These are phyloP conservation scores for Cryptosporidium parvum DNA, from an alignment of 169 alveolate species.

Conservation along the genomic window DNA sequence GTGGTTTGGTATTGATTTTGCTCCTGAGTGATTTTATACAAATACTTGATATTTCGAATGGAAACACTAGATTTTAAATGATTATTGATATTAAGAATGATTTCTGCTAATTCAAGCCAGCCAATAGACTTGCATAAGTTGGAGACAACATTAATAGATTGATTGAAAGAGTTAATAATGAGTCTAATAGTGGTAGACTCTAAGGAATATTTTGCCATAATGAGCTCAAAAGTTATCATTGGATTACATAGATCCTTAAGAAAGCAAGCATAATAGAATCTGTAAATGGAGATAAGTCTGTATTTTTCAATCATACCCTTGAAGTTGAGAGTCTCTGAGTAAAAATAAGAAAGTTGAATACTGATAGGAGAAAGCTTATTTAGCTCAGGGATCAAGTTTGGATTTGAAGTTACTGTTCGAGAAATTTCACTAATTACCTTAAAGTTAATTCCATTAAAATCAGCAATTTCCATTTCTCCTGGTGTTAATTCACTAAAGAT, in stretches of 20 bases:
- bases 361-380: slow-evolving; percentile 34
- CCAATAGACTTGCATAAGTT: slow-evolving; percentile 29
- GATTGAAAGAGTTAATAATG: slow-evolving; percentile 7
- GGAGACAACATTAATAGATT: slow-evolving; percentile 27
- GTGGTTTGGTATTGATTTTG: not conserved
- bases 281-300: slow-evolving; percentile 33
- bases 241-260: slow-evolving; percentile 58
- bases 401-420: not conserved
- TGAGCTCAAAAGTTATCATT: slow-evolving; percentile 19
- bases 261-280: slow-evolving; percentile 53
- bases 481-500: slow-evolving; percentile 17
- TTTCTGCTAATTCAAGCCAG: slow-evolving; percentile 42
- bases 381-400: slow-evolving; percentile 15
- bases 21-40: not conserved
- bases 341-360: slow-evolving; percentile 47
- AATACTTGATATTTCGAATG: slow-evolving; percentile 32
- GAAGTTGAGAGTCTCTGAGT: slow-evolving; percentile 10
- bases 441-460: slow-evolving; percentile 27
- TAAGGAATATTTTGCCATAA: slow-evolving; percentile 24
- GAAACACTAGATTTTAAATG: slow-evolving; percentile 19
- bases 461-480: slow-evolving; percentile 52
- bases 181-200: not conserved
- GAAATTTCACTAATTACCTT: slow-evolving; percentile 12
- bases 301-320: slow-evolving; percentile 61
- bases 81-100: slow-evolving; percentile 12